Conservation (phyloP, 2,329 filamentous ascomycete species). For the Fusarium dlaminii region DNA sequence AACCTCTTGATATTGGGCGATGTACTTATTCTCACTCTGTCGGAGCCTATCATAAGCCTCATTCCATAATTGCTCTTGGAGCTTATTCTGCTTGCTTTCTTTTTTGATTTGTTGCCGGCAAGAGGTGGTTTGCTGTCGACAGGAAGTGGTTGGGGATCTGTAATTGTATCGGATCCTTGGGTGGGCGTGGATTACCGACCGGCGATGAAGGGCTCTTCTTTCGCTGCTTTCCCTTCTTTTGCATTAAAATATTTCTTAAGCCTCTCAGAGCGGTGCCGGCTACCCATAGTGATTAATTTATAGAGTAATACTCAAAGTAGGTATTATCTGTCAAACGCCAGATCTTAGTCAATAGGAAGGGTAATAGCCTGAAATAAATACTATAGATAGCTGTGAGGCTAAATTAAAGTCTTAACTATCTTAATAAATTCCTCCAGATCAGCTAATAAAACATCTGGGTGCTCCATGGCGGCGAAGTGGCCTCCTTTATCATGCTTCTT, state of each 20-base stretch:
- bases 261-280: background rate
- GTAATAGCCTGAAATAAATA: background rate
- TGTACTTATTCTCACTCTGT: background rate
- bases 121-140: background rate
- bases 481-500: background rate
- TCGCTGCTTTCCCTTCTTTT: background rate
- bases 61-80: background rate
- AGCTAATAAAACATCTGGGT: background rate
- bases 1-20: background rate
- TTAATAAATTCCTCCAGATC: background rate
- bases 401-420: background rate
- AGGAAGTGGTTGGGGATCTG: background rate
- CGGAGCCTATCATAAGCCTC: background rate
- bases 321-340: background rate
- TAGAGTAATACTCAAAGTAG: background rate
- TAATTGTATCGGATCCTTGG: background rate
- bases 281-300: background rate
- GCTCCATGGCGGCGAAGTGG: background rate
- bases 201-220: background rate
- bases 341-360: background rate
- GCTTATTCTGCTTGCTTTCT: background rate
- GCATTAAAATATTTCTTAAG: background rate
- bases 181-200: accelerated
- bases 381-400: background rate
- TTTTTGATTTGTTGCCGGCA: background rate